Evolutionary conservation across 192 early-diverging fungal species (phyloP).

Genomic region (Coemansia sp.): DNA sequence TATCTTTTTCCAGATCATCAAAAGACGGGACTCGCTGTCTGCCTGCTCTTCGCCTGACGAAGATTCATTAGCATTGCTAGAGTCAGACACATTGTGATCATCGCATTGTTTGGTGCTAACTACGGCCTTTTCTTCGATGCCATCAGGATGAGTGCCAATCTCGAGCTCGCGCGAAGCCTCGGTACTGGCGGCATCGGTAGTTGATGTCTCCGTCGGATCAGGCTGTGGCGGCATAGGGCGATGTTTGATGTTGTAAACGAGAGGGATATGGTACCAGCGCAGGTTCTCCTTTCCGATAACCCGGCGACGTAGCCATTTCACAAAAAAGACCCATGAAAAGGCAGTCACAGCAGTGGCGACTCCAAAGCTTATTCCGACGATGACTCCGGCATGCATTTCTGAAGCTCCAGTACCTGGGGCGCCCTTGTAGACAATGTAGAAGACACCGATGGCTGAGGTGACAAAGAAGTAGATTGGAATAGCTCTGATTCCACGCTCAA

Average conservation of each 20-base stretch:
- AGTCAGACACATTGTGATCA: constrained; percentile 4
- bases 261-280: constrained; percentile 72
- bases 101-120: constrained; percentile 20
- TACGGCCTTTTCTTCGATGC: constrained; percentile 19
- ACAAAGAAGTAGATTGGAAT: constrained; percentile 73
- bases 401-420: constrained; percentile 56
- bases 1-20: constrained; percentile 4
- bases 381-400: constrained; percentile 47
- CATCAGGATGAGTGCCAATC: constrained; percentile 16
- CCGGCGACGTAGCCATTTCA: constrained; percentile 65
- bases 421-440: constrained; percentile 76
- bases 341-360: constrained; percentile 58
- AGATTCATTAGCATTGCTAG: constrained; percentile 7
- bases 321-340: constrained; percentile 65
- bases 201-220: background rate
- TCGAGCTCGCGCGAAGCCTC: constrained; percentile 37
- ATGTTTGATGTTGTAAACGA: constrained; percentile 60
- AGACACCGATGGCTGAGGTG: constrained; percentile 62
- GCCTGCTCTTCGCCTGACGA: constrained; percentile 8
- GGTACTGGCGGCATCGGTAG: constrained; percentile 11
- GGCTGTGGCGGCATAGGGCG: constrained; percentile 45
- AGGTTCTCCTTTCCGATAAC: constrained; percentile 67
- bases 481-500: constrained; percentile 65
- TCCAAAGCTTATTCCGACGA: constrained; percentile 67
- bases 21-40: constrained; percentile 10